Evolutionary conservation across 345 rosid genomes (phyloP), one percentile per base, ranked within the genome.

Genomic region (Hibiscus syriacus): DNA sequence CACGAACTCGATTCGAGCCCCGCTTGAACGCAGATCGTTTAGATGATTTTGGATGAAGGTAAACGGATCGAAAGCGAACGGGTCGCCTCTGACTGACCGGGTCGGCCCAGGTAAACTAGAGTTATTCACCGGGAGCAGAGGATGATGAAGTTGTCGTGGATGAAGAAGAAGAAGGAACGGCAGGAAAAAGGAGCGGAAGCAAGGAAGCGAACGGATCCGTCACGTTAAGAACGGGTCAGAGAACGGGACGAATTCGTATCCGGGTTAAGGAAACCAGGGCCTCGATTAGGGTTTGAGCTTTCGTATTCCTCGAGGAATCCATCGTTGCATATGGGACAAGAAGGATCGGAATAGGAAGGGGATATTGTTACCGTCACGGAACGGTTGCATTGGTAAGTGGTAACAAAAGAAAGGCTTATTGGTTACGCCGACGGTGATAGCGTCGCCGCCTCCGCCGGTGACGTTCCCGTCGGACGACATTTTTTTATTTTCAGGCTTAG

Each of bases 221-320:
- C 55, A 5, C 4, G 63, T 3, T n/a, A 55, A 23, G 14, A 69
- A 63, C 43, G 72, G 36, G 56, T 78, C 36, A 61, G 67, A 56
- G 69, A 73, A 41, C 6, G 81, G 72, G 59, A 72, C 26, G 81
- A 57, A 53, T 71, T 76, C 41, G 73, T 63, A 60, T 46, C 73
- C 6, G 34, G 55, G 55, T 10, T 45, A 1, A 4, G 39, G 74
- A 25, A 27, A 54, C 46, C 19, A 17, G 80, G 70, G 73, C 20
- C 36, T 11, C 58, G 81, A 76, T 49, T 76, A 73, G 87, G 78
- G 81, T 64, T 76, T 19, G 89, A 81, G 48, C 69, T 69, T 29
- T 80, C 83, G 55, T 13, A 27, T 72, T 89, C 96, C 70, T 89
- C 92, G 61, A 89, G 79, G 64, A 89, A 89, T 0, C 85, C 84